Evolutionary conservation across 2,329 filamentous ascomycete genomes (phyloP), one percentile per base, ranked within the genome.

Genomic region (Aspergillus pseudoterreus): DNA sequence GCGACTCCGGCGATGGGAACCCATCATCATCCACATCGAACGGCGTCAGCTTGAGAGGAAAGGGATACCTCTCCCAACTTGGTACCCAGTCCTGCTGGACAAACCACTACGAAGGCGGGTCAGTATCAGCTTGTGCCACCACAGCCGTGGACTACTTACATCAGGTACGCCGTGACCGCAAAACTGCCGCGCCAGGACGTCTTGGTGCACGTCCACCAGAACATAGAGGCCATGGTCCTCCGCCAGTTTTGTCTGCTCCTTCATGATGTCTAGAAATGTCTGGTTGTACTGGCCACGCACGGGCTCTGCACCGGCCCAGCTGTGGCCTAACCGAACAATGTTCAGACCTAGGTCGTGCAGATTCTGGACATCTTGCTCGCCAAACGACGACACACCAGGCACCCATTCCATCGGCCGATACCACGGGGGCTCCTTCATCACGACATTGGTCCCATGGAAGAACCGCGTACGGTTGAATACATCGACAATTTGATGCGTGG

Each of bases 371-470:
- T 55, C 52, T 47, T 55, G 27, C 46, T 55, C 30, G 17, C 52
- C 45, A 43, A 56, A 56, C 8, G 54, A 54, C 5, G 54, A 51
- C 15, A 56, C 54, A 15, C 54, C 54, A 10, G 54, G 54, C 14
- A 46, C 42, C 54, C 54, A 56, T 43, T 54, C 51, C 10, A 51
- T 39, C 1, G 54, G 54, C 17, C 51, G 54, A 50, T 56, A 42
- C 51, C 51, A 56, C 30, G 54, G 54, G 10, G 54, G 32, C 39
- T 56, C 51, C 27, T 56, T 56, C 54, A 54, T 56, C 8, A 56
- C 54, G n/a, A 54, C 54, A 51, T 56, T 56, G 22, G 51, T 56
- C 47, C 54, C 54, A 33, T 56, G 54, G 49, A 56, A 56, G 43
- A 56, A 56, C 17, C 54, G 51, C 14, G 54, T 56, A 36, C 54